Percentiles rank a stretch among this genome's conserved stretches.
These are phyloP conservation scores for Saccharomycopsis sp. DNA, from an alignment of 805 yeast genomes.

Conservation along the genomic window DNA sequence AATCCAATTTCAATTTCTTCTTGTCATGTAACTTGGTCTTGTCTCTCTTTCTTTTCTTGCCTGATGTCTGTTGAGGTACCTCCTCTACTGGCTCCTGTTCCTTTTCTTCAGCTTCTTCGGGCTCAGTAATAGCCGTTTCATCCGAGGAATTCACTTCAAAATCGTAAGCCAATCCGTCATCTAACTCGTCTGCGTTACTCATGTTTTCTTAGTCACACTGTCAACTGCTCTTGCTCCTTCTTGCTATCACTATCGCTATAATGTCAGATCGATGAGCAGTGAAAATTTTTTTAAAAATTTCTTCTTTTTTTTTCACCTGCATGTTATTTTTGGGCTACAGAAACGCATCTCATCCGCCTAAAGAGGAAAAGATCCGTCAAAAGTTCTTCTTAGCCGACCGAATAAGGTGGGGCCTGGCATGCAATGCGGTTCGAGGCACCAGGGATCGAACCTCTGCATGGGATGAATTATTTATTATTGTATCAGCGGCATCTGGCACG, in stretches of 20 bases:
- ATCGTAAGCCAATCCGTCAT: slow-evolving; percentile 68
- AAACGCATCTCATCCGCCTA: background rate
- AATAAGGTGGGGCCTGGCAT: no score
- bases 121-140: slow-evolving; percentile 29
- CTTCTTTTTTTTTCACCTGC: background rate
- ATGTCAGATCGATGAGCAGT: background rate
- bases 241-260: background rate
- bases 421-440: no score
- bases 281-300: background rate
- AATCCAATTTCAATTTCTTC: slow-evolving; percentile 61
- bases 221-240: no score
- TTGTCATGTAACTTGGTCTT: slow-evolving; percentile 49
- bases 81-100: slow-evolving; percentile 24
- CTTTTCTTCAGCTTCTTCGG: slow-evolving; percentile 21
- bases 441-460: no score
- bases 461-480: no score
- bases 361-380: background rate
- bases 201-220: no score
- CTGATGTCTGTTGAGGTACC: slow-evolving; percentile 19
- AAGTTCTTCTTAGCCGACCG: background rate
- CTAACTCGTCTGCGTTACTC: slow-evolving; percentile 59
- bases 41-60: slow-evolving; percentile 21
- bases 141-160: slow-evolving; percentile 32
- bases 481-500: no score
- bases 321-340: background rate